A percentile compares a stretch with the other conserved stretches of the same genome.
Conservation (phyloP, 1,284 basidiomycete genomes). For the Quambalaria eucalypti region DNA sequence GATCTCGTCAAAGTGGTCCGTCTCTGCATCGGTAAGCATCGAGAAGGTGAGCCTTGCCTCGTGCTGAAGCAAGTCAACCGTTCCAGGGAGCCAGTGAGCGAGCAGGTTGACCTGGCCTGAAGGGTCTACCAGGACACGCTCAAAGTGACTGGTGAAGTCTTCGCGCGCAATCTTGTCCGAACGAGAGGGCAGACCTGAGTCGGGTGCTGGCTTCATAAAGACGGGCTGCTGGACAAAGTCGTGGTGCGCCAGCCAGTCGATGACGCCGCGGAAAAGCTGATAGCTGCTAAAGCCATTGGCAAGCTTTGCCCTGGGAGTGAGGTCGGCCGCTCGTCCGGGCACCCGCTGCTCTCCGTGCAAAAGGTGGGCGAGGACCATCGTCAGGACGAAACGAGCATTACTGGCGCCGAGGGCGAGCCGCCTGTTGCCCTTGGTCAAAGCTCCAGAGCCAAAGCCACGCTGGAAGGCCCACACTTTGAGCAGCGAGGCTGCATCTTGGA, state of each 20-base stretch:
- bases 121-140: constrained; percentile 65
- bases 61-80: constrained; percentile 59
- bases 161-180: constrained; percentile 41
- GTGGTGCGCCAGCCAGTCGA: constrained; percentile 65
- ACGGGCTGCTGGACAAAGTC: constrained; percentile 60
- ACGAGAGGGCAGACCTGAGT: constrained; percentile 17
- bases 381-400: constrained; percentile 59
- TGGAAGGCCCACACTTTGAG: constrained; percentile 85
- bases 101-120: constrained; percentile 71
- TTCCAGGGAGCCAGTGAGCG: constrained; percentile 48
- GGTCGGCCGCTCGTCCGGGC: constrained; percentile 12
- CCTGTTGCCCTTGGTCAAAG: constrained; percentile 45
- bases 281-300: constrained; percentile 72
- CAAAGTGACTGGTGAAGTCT: constrained; percentile 43
- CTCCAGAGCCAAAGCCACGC: constrained; percentile 59
- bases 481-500: constrained; percentile 66
- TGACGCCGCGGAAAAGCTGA: constrained; percentile 69
- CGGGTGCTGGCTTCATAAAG: constrained; percentile 53
- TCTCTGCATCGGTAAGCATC: constrained; percentile 42
- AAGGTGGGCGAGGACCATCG: constrained; percentile 45
- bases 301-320: constrained; percentile 49
- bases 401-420: constrained; percentile 41
- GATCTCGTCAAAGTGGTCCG: constrained; percentile 64
- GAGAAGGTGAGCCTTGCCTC: constrained; percentile 37
- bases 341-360: constrained; percentile 48